Evolutionary conservation across 2,329 filamentous ascomycete species (phyloP), one percentile per base, ranked within the genome.

Genomic region (Colletotrichum lupini): DNA sequence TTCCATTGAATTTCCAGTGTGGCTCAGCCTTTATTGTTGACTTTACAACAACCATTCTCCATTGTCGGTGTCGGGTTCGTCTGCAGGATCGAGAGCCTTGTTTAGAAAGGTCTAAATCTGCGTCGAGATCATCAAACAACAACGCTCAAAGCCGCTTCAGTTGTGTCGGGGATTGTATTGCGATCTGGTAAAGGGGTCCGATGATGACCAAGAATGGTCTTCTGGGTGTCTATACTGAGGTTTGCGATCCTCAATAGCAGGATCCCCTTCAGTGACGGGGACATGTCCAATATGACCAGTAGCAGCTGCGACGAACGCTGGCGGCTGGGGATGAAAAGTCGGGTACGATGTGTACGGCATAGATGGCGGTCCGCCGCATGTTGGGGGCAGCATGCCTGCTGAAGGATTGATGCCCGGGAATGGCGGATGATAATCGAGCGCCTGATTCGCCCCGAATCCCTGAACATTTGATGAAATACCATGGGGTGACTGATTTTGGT

Each of bases 181-280:
- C 7, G 65, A 28, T 57, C 24, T 42, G 26, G 26, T 12, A 26
- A 57, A 46, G 19, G 22, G 28, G 19, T 67, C 53, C n/a, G 69
- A 22, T 11, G 24, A 11, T 65, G 65, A 68, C 9, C 49, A 19
- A 46, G 52, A 59, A 19, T 24, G 26, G 22, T 42, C 32, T 26
- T 49, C 60, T 49, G 42, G 42, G 42, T 49, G 16, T 49, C 42
- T 49, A 19, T 49, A 49, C 61, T 24, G 46, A 9, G 55, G 28
- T 32, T 35, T 42, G 57, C 35, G 67, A 8, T 66, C 71, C 19
- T 73, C 71, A 4, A 37, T 30, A 30, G 60, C 61, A 7, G 56
- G 60, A 24, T 66, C 56, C 28, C 55, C 55, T 37, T 71, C 67
- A 12, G 32, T 42, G 30, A 71, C 30, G n/a, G 67, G 66, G 11